These are phyloP conservation scores for Dendrostoma leiphaemia DNA, from an alignment of 2,329 filamentous ascomycete genomes.

Conservation along the genomic window DNA sequence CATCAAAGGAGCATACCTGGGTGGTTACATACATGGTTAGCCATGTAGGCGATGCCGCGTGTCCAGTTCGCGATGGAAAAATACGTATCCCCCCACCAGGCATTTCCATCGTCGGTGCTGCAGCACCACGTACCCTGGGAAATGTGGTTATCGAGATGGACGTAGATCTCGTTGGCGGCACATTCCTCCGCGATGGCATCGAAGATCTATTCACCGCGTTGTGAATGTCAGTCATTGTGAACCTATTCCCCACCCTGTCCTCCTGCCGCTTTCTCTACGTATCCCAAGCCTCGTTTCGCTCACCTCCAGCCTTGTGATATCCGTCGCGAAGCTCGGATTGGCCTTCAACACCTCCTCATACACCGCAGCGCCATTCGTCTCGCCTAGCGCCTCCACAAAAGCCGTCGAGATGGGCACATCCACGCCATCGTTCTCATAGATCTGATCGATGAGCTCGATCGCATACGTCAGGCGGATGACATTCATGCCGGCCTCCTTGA, in stretches of 20 bases:
- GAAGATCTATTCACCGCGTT: constrained; percentile 39
- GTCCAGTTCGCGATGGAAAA: constrained; percentile 54
- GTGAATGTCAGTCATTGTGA: neutral
- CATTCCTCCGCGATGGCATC: constrained; percentile 54
- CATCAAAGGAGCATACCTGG: too few relatives aligned
- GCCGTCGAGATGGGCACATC: constrained; percentile 37
- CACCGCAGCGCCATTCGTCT: constrained; percentile 44
- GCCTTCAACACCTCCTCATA: constrained; percentile 44
- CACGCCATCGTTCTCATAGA: constrained; percentile 34
- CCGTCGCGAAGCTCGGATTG: constrained; percentile 46
- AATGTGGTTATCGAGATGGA: constrained; percentile 51
- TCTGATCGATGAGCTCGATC: constrained; percentile 54
- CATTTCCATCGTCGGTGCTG: constrained; percentile 43
- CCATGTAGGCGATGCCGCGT: constrained; percentile 51
- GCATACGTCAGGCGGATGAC: constrained; percentile 54
- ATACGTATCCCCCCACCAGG: constrained; percentile 51
- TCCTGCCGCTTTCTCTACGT: too few relatives aligned
- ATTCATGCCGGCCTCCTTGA: constrained; percentile 53
- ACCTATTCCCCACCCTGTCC: too few relatives aligned
- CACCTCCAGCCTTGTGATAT: constrained; percentile 45
- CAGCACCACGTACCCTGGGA: constrained; percentile 50
- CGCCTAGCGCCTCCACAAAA: constrained; percentile 38
- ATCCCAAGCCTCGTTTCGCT: neutral
- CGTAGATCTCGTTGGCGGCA: constrained; percentile 43
- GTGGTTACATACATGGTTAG: constrained; percentile 45